Evolutionary conservation across 2,329 filamentous ascomycete species (phyloP), one percentile per base, ranked within the genome.

Genomic region (Scedosporium boydii): DNA sequence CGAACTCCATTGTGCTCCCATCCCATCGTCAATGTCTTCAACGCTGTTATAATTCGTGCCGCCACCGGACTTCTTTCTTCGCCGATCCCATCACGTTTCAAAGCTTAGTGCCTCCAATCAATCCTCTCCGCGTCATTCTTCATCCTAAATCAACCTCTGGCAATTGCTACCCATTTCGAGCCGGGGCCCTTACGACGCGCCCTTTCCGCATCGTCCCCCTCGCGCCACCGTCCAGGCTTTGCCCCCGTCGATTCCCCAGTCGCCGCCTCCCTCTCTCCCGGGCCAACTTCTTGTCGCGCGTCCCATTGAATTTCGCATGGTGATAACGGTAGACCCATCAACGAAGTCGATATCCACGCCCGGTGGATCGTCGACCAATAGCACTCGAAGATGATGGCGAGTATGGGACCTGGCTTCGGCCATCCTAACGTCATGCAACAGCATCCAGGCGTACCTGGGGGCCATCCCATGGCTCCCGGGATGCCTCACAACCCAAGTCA

Each of bases 391-490:
- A 90, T 89, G 87, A 91, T 91, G 87, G 82, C 87, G 65, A 86
- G 83, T 75, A 84, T 87, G 76, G 80, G 78, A 67, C 83, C 83
- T 68, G 80, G 83, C 70, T 89, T 86, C 70, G 75, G 87, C 74
- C 87, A 90, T 77, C 86, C 87, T 67, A 84, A 80, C 70, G 85
- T 80, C 71, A 89, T 91, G 85, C 88, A 81, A 65, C 80, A 86
- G 69, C 87, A 89, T 72, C 87, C 87, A 66, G 87, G 86, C 67
- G 85, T 88, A 67, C 82, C 82, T 48, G 63, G 64, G 46, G 84
- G 84, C 41, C 87, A 88, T 71, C 85, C 85, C 64, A 83, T 86
- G 78, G 82, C 78, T 18, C 82, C 80, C 9, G 82, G 81, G 62
- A 85, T 86, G 82, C 81, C 80, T 69, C 87, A 88, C 60, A 89